A percentile compares a stretch with the other conserved stretches of the same genome.
Conservation (phyloP, 164 flowering plant genomes). For the Umbellularia californica region DNA sequence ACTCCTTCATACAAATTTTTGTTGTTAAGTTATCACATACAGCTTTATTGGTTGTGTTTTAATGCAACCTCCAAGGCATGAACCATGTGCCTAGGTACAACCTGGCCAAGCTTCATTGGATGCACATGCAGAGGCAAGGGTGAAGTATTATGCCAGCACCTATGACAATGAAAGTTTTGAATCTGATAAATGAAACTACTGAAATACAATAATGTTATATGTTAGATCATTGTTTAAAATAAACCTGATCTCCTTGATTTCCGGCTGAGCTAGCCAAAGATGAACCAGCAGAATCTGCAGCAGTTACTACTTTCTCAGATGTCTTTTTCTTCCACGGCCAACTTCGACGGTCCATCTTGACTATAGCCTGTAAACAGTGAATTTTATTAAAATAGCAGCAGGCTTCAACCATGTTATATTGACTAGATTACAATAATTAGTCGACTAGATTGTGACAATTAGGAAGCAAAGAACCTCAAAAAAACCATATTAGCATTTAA, state of each 20-base stretch:
- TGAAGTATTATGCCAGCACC: background rate
- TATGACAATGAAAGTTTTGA: background rate
- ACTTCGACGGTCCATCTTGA: constrained; percentile 72
- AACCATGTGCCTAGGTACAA: background rate
- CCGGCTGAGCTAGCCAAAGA: constrained; percentile 34
- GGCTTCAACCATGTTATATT: background rate
- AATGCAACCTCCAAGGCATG: background rate
- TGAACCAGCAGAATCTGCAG: constrained; percentile 47
- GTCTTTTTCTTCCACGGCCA: constrained; percentile 99
- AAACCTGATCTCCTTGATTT: constrained; percentile 54
- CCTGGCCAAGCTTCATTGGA: background rate
- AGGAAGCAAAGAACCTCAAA: background rate
- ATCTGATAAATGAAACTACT: background rate
- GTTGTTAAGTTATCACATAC: too few relatives aligned
- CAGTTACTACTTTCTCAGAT: constrained; percentile 58
- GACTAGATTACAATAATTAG: background rate
- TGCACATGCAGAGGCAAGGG: background rate
- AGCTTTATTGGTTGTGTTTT: background rate
- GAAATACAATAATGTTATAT: constrained; percentile 1
- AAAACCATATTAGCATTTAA: background rate
- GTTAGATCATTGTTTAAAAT: background rate
- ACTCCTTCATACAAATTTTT: too few relatives aligned
- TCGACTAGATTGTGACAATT: background rate
- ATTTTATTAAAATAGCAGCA: background rate
- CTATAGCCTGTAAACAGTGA: constrained; percentile 15